A percentile compares a stretch with the other conserved stretches of the same genome.
Conservation (phyloP, 2,329 filamentous ascomycete species). For the Xylariaceae sp. region DNA sequence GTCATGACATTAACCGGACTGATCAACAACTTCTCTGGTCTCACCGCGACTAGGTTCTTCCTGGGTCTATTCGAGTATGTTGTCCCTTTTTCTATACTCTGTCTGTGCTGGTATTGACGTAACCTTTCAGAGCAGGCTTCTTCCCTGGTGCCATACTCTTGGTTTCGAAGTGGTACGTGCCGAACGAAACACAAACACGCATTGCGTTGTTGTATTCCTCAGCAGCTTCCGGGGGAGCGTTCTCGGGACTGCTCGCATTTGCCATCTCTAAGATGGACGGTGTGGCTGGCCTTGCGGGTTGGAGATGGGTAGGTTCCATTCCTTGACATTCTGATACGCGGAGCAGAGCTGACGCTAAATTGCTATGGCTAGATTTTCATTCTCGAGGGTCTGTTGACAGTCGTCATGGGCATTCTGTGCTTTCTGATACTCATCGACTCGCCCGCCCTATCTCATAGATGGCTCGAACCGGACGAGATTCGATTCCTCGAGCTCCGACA, state of each 20-base stretch:
- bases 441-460: slow-evolving; percentile 31
- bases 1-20: slow-evolving; percentile 31
- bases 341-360: background rate
- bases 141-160: slow-evolving; percentile 27
- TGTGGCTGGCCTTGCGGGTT: slow-evolving; percentile 32
- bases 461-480: slow-evolving; percentile 32
- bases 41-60: slow-evolving; percentile 33
- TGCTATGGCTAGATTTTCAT: slow-evolving; percentile 38
- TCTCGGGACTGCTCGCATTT: slow-evolving; percentile 37
- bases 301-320: slow-evolving; percentile 32
- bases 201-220: slow-evolving; percentile 30
- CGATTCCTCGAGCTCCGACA: slow-evolving; percentile 32
- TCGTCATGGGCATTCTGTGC: slow-evolving; percentile 29
- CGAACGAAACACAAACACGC: slow-evolving; percentile 21
- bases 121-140: slow-evolving; percentile 21
- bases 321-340: background rate
- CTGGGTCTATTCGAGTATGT: slow-evolving; percentile 31
- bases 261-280: slow-evolving; percentile 40
- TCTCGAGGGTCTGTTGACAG: slow-evolving; percentile 39
- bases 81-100: background rate
- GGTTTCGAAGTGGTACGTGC: slow-evolving; percentile 26
- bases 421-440: slow-evolving; percentile 40
- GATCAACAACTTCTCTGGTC: slow-evolving; percentile 30
- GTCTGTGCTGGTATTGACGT: background rate
- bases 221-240: slow-evolving; percentile 32